phyloP scores from a whole-genome alignment of 2,329 filamentous ascomycete species.

The Fusarium acutatum region DNA sequence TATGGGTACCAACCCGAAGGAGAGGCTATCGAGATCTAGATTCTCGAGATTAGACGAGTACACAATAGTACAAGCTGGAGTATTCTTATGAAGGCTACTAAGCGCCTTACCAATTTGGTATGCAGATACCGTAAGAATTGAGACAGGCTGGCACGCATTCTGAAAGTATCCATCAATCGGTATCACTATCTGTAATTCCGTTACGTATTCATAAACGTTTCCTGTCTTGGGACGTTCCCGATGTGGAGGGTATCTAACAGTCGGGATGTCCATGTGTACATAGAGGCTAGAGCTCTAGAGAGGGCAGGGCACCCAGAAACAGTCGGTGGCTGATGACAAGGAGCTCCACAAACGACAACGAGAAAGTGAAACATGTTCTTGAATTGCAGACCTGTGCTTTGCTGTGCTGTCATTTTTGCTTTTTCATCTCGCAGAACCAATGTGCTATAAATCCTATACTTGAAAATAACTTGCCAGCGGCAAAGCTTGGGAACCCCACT shows the following conservation, averaged over 20 bases:
- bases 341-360: not conserved
- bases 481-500: not conserved
- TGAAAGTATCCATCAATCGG: not conserved
- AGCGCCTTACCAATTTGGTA: not conserved
- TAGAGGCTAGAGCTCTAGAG: not conserved
- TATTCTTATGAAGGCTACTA: not conserved
- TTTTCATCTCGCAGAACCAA: not conserved
- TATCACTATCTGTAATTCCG: not conserved
- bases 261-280: not conserved
- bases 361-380: not conserved
- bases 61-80: not conserved
- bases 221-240: not conserved
- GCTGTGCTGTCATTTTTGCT: not conserved
- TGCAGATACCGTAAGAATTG: not conserved
- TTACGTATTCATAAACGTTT: not conserved
- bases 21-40: constrained; percentile 27
- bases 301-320: constrained; percentile 1
- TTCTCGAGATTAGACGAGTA: constrained; percentile 27
- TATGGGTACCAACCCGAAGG: not conserved
- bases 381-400: not conserved
- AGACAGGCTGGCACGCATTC: not conserved
- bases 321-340: constrained; percentile 9
- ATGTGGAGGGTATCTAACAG: not conserved
- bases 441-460: not conserved
- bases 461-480: constrained; percentile 1